Evolutionary conservation across 305 asterid species (phyloP).

Genomic region (Solanum aculeatissimum): DNA sequence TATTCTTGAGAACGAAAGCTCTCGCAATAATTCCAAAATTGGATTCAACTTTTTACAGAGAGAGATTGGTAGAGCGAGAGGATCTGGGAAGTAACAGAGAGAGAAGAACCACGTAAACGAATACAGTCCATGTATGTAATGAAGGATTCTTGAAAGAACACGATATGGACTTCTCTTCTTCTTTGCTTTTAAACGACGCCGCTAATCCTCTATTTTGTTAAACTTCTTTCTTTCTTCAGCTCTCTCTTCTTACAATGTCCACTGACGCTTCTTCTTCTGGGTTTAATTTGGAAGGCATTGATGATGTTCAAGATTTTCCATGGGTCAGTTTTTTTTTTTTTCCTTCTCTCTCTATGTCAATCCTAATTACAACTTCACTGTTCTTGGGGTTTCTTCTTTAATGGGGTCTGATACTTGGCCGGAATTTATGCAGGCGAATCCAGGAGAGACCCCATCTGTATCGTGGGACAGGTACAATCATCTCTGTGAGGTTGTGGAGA

Average conservation of each 20-base stretch:
- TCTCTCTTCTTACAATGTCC: slow-evolving; percentile 26
- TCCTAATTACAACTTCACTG: neutral
- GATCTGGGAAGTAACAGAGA: slow-evolving; percentile 1
- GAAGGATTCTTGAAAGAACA: slow-evolving; percentile 54
- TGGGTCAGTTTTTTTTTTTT: slow-evolving; percentile 24
- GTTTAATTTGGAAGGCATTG: slow-evolving; percentile 50
- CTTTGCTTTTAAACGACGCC: slow-evolving; percentile 12
- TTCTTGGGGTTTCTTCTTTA: neutral
- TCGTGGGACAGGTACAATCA: slow-evolving; percentile 50
- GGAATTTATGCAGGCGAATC: slow-evolving; percentile 23
- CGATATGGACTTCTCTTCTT: slow-evolving; percentile 20
- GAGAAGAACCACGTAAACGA: slow-evolving; percentile 62
- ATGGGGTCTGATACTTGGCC: neutral
- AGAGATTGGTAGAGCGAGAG: neutral
- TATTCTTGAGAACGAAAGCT: slow-evolving; percentile 27
- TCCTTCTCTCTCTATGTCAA: too few species aligned
- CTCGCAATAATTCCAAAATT: neutral
- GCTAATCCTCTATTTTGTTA: neutral
- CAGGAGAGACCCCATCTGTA: slow-evolving; percentile 39
- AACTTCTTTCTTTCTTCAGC: neutral
- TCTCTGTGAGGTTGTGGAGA: slow-evolving; percentile 47
- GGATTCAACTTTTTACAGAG: neutral
- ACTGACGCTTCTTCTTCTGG: slow-evolving; percentile 16
- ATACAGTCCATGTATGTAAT: slow-evolving; percentile 58
- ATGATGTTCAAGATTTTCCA: slow-evolving; percentile 56